Conservation (phyloP, 2,329 filamentous ascomycete species). For the Allantophomopsis lycopodina region DNA sequence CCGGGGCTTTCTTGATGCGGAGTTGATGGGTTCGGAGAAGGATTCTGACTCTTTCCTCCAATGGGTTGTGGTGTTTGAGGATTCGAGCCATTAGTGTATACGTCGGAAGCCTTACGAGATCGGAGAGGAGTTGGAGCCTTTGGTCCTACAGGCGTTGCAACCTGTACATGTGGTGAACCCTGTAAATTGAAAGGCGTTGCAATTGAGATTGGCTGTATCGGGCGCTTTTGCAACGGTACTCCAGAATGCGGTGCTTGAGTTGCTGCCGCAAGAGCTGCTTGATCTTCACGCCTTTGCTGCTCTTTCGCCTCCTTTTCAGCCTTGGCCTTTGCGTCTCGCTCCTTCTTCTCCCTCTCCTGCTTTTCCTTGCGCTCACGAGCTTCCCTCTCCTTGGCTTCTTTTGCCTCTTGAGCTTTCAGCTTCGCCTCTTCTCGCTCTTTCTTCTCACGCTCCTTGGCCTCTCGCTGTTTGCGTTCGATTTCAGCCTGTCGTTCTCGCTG, state of each 20-base stretch:
- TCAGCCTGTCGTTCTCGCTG: constrained; percentile 79
- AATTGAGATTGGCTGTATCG: constrained; percentile 24
- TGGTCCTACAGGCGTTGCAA: constrained; percentile 68
- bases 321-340: constrained; percentile 36
- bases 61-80: constrained; percentile 56
- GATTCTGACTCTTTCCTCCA: constrained; percentile 37
- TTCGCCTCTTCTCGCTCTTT: constrained; percentile 74
- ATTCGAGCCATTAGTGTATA: constrained; percentile 54
- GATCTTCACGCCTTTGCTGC: constrained; percentile 28
- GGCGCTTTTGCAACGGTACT: constrained; percentile 28
- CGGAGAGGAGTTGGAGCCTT: constrained; percentile 74
- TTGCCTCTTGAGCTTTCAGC: constrained; percentile 63
- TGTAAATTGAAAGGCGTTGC: constrained; percentile 43
- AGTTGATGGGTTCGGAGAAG: constrained; percentile 45
- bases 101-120: constrained; percentile 62
- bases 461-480: constrained; percentile 68
- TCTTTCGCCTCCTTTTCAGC: constrained; percentile 34
- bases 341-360: constrained; percentile 42
- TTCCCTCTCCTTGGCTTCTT: constrained; percentile 49
- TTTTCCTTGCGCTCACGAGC: constrained; percentile 42
- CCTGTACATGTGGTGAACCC: constrained; percentile 66
- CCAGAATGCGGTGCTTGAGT: constrained; percentile 23
- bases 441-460: constrained; percentile 70
- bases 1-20: constrained; percentile 53
- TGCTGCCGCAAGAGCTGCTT: constrained; percentile 21